Percentiles rank a stretch among this genome's conserved stretches.
phyloP scores from a whole-genome alignment of 768 basidiomycete species.

The Termitomyces bulborhizus region DNA sequence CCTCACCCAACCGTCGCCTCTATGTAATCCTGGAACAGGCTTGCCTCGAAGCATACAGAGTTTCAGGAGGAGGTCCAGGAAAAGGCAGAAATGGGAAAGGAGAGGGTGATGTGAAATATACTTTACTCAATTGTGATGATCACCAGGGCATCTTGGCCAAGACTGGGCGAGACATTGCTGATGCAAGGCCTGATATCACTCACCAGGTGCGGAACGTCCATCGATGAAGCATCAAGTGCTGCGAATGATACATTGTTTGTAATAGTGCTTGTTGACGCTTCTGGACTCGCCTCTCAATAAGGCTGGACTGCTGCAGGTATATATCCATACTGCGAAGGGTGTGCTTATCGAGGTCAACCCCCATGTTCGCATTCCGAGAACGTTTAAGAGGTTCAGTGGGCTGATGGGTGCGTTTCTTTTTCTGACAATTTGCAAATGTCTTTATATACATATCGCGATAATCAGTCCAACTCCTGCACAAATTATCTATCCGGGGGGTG shows the following conservation, averaged over 20 bases:
- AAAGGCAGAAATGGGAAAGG: constrained; percentile 49
- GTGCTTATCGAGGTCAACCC: constrained; percentile 98
- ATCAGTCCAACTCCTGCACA: constrained; percentile 93
- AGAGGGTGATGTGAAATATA: constrained; percentile 88
- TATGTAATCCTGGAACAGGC: constrained; percentile 93
- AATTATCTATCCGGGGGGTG: constrained; percentile 90
- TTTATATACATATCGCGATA: constrained; percentile 3
- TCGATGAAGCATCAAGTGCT: constrained; percentile 2
- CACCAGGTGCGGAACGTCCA: constrained; percentile 66
- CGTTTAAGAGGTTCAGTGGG: constrained; percentile 97
- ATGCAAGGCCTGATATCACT: constrained; percentile 98
- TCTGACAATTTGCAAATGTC: not conserved
- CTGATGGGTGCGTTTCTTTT: constrained; percentile 73
- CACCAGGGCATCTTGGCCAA: constrained; percentile 98
- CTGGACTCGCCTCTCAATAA: constrained; percentile 98
- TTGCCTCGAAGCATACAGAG: constrained; percentile 91
- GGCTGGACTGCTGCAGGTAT: constrained; percentile 92
- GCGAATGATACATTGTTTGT: not conserved
- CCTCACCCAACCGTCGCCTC: constrained; percentile 56
- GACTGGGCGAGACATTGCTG: constrained; percentile 95
- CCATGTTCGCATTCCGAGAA: constrained; percentile 93
- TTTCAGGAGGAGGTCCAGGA: constrained; percentile 58
- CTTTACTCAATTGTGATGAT: constrained; percentile 95
- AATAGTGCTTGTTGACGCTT: constrained; percentile 88
- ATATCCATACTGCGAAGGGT: constrained; percentile 95